Evolutionary conservation across 768 basidiomycete genomes (phyloP).

Genomic region (Rhizopogon vesiculosus): DNA sequence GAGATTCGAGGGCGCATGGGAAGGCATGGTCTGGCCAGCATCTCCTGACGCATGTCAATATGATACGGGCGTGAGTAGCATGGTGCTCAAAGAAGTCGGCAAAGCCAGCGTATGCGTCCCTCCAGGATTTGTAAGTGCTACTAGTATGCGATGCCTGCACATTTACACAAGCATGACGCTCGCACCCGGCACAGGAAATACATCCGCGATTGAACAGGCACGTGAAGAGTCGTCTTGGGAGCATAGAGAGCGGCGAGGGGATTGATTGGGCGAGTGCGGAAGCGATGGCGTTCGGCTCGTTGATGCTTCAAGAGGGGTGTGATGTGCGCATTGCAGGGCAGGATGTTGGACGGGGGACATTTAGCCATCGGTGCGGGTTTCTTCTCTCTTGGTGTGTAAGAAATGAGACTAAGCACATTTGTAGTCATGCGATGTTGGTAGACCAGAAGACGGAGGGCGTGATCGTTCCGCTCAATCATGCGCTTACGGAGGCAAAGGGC

Average conservation of each 20-base stretch:
- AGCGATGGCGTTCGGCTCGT: conserved; percentile 85
- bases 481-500: conserved; percentile 46
- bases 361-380: conserved; percentile 61
- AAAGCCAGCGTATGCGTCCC: conserved; percentile 62
- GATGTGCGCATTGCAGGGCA: conserved; percentile 91
- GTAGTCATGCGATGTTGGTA: conserved; percentile 85
- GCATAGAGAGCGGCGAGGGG: conserved; percentile 62
- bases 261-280: conserved; percentile 92
- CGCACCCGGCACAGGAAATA: conserved; percentile 49
- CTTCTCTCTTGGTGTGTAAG: background rate
- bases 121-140: conserved; percentile 54
- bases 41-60: conserved; percentile 51
- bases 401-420: background rate
- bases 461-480: conserved; percentile 76
- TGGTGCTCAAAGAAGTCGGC: conserved; percentile 54
- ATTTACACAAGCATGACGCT: background rate
- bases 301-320: conserved; percentile 69
- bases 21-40: conserved; percentile 51
- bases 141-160: background rate
- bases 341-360: conserved; percentile 88
- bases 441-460: conserved; percentile 82
- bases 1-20: conserved; percentile 71
- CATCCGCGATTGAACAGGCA: conserved; percentile 78
- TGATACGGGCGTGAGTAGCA: conserved; percentile 59
- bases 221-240: conserved; percentile 69